A percentile compares a stretch with the other conserved stretches of the same genome.
Conservation (phyloP, 345 rosid species). For the Bretschneidera sinensis region DNA sequence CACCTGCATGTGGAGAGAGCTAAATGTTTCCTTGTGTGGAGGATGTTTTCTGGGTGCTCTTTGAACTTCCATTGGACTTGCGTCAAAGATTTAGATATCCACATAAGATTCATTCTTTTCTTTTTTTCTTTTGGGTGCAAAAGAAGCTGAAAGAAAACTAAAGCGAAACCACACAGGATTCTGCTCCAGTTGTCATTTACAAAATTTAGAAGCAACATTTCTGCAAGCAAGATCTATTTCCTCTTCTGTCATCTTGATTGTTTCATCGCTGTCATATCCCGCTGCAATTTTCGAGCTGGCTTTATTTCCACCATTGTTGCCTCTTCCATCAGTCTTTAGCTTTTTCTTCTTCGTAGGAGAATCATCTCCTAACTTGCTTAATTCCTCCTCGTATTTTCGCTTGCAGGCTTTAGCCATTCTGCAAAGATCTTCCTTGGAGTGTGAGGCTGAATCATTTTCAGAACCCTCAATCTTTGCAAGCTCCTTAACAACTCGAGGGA, state of each 20-base stretch:
- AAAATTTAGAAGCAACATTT: slow-evolving; percentile 32
- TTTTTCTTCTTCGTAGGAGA: slow-evolving; percentile 19
- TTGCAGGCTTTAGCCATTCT: slow-evolving; percentile 55
- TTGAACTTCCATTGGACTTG: not conserved
- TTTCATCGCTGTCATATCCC: slow-evolving; percentile 75
- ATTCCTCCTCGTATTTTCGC: slow-evolving; percentile 52
- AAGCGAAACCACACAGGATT: not conserved
- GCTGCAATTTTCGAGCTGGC: slow-evolving; percentile 16
- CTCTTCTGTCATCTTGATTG: slow-evolving; percentile 89
- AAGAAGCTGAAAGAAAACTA: too few relatives aligned
- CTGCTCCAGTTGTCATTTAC: slow-evolving; percentile 7
- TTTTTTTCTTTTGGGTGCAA: too few relatives aligned
- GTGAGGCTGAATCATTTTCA: slow-evolving; percentile 21
- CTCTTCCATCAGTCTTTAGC: slow-evolving; percentile 18
- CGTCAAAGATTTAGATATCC: not conserved
- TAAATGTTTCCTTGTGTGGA: too few relatives aligned
- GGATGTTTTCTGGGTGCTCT: too few relatives aligned
- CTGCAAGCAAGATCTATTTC: slow-evolving; percentile 59
- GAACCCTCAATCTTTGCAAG: slow-evolving; percentile 44
- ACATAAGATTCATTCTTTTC: too few relatives aligned
- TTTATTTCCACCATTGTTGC: slow-evolving; percentile 14
- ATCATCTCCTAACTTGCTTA: slow-evolving; percentile 20
- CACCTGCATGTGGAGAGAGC: not conserved
- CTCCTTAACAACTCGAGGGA: slow-evolving; percentile 80
- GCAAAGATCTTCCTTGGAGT: slow-evolving; percentile 45